Percentiles rank a stretch among this genome's conserved stretches.
phyloP scores from a whole-genome alignment of 257 asterid species.

The Nicotiana benthamiana region DNA sequence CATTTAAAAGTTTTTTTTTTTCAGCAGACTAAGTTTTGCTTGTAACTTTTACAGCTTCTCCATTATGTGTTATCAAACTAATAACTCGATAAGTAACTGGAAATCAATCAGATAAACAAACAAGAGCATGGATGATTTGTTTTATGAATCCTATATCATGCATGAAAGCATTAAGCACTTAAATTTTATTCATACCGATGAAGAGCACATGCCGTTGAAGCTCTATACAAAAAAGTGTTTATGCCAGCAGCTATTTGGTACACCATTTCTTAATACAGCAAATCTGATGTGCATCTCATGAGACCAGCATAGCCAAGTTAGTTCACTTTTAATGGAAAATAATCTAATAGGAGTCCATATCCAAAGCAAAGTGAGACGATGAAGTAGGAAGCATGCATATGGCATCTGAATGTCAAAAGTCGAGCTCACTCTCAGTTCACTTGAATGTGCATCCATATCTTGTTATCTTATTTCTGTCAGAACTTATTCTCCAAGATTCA shows the following conservation, averaged over 20 bases:
- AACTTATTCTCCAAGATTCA: constrained; percentile 16
- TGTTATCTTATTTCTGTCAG: constrained; percentile 11
- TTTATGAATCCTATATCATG: background rate
- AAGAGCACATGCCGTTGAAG: background rate
- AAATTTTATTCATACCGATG: background rate
- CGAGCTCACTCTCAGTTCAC: background rate
- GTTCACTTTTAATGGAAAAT: background rate
- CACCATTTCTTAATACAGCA: background rate
- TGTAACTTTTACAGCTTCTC: background rate
- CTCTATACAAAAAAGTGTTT: background rate
- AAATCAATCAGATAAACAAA: background rate
- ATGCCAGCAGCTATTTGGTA: background rate
- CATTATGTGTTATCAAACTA: background rate
- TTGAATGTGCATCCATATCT: constrained; percentile 8
- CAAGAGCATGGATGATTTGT: background rate
- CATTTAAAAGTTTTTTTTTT: background rate
- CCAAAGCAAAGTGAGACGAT: background rate
- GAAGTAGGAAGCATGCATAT: constrained; percentile 12
- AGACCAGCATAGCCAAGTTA: background rate
- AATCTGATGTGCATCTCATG: background rate
- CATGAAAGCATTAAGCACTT: background rate
- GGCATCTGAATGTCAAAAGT: background rate
- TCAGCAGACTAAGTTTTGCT: background rate
- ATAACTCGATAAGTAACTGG: background rate
- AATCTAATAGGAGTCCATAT: background rate